Evolutionary conservation across 2,329 filamentous ascomycete genomes (phyloP).

Genomic region (Fusarium stilboides): DNA sequence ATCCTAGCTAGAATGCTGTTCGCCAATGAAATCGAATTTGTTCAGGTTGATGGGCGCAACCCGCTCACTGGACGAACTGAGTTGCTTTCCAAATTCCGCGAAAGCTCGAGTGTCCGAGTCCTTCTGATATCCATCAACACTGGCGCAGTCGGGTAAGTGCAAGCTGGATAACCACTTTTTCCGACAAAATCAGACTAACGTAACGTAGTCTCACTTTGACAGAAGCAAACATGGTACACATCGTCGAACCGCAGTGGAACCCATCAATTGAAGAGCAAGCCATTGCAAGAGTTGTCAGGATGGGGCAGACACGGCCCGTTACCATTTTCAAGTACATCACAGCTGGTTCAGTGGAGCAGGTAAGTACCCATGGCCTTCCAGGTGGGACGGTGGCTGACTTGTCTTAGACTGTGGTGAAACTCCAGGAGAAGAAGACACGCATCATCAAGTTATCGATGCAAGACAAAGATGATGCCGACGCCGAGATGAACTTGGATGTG

Average conservation of each 20-base stretch:
- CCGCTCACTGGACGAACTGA: neutral
- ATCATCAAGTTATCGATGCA: conserved; percentile 30
- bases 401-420: neutral
- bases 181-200: neutral
- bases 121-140: conserved; percentile 30
- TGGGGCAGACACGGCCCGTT: neutral
- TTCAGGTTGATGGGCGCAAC: conserved; percentile 7
- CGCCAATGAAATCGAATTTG: neutral
- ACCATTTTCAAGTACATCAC: conserved; percentile 2
- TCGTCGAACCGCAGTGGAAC: conserved; percentile 10
- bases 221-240: neutral
- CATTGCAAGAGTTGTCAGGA: neutral
- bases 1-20: accelerated
- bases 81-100: neutral
- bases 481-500: conserved; percentile 16
- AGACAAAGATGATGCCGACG: neutral
- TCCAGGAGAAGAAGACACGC: conserved; percentile 4
- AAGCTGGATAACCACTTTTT: accelerated
- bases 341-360: neutral
- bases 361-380: neutral
- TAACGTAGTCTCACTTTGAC: neutral
- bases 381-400: neutral
- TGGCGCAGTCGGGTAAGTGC: conserved; percentile 3
- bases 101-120: neutral
- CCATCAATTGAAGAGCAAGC: conserved; percentile 11